Evolutionary conservation across 441 rosid species (phyloP), one percentile per base, ranked within the genome.

Genomic region (Adansonia rubrostipa): DNA sequence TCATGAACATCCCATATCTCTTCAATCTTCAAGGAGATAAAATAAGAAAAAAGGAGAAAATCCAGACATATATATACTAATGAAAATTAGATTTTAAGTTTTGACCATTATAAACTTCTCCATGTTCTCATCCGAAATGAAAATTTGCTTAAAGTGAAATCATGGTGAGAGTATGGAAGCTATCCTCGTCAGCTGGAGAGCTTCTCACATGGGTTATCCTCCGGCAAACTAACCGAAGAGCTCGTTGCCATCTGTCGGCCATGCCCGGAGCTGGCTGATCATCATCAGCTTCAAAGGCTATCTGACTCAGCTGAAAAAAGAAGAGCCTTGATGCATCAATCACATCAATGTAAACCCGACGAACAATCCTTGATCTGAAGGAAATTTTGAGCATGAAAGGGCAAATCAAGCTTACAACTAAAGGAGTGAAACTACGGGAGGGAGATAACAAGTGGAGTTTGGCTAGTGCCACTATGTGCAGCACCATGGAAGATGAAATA

Each of bases 91-190:
- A 66, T 9, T n/a, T 40, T 24, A 42, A 66, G 14, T 66, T 42
- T 66, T 33, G 20, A 7, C 14, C 68, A 51, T 51, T 51, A 51
- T 15, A 36, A 64, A 7, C 8, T 64, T 7, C 50, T 13, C 19
- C 11, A 65, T 40, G 4, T 65, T 15, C 13, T n/a, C 22, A 65
- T 14, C 70, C 20, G 5, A 6, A 71, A 71, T 71, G 45, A 15
- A 8, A 40, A 51, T n/a, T 4, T 8, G 24, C 62, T 80, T 69
- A 88, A 65, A 89, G 92, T 0, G 88, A 81, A 24, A 87, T 74
- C 78, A 82, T 74, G n/a, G 86, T 78, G 68, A 89, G 84, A 9
- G 88, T 76, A 74, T 81, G 92, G 47, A 89, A 79, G 71, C 76
- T 80, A 20, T 87, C 87, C 24, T 84, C 87, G 5, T 86, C 88